Evolutionary conservation across 176 grass and related monocot species (phyloP).

Genomic region (Bothriochloa decipiens): DNA sequence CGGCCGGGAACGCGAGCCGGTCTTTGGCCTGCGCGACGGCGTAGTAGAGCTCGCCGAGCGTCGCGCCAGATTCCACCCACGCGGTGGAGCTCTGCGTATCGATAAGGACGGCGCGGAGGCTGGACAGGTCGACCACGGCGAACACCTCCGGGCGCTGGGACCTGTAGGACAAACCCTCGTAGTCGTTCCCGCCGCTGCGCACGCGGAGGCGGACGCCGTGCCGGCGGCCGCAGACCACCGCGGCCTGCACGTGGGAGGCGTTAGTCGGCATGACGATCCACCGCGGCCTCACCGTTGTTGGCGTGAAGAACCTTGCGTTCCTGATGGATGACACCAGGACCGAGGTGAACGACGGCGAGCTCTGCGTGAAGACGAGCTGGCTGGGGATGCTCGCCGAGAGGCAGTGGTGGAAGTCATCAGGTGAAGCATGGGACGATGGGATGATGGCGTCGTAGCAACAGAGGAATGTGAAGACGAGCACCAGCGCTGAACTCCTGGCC

Average conservation of each 20-base stretch:
- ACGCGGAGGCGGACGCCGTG: conserved; percentile 50
- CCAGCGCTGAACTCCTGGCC: not conserved
- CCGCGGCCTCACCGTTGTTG: conserved; percentile 31
- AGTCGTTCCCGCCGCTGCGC: conserved; percentile 79
- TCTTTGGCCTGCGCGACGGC: conserved; percentile 40
- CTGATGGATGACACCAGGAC: conserved; percentile 48
- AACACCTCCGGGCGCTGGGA: conserved; percentile 43
- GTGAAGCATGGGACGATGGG: not conserved
- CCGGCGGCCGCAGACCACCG: conserved; percentile 49
- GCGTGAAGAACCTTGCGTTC: conserved; percentile 41
- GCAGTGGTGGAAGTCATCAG: conserved; percentile 37
- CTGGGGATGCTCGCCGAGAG: conserved; percentile 12
- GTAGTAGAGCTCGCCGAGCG: conserved; percentile 64
- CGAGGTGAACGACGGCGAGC: conserved; percentile 2
- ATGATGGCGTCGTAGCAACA: not conserved
- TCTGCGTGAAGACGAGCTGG: conserved; percentile 24
- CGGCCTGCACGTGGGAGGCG: conserved; percentile 57
- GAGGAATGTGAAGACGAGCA: not conserved
- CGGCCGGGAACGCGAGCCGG: conserved; percentile 51
- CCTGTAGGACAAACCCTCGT: conserved; percentile 70
- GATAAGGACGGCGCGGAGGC: conserved; percentile 39
- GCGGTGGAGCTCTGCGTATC: conserved; percentile 37
- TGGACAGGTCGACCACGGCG: conserved; percentile 52
- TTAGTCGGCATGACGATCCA: conserved; percentile 56
- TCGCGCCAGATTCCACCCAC: conserved; percentile 72